A percentile compares a stretch with the other conserved stretches of the same genome.
Evolutionary conservation across 192 early-diverging fungal genomes (phyloP).

Genomic region (Backusella tarrabulga): DNA sequence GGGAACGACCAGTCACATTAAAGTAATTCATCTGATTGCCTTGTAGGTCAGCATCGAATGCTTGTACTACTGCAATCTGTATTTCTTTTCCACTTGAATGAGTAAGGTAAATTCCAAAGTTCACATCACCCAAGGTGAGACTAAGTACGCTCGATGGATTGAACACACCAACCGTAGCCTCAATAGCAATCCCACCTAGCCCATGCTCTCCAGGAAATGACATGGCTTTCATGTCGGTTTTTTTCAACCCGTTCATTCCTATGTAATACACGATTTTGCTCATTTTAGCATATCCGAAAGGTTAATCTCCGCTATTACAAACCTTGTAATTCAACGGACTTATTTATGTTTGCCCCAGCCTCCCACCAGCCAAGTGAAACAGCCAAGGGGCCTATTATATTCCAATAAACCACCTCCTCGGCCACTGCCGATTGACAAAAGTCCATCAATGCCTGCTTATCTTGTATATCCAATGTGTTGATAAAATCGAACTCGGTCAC

Average conservation of each 20-base stretch:
- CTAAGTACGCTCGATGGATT: conserved; percentile 37
- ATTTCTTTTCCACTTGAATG: conserved; percentile 18
- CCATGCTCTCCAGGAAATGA: conserved; percentile 31
- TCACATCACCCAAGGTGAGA: conserved; percentile 30
- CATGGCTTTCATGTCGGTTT: conserved; percentile 25
- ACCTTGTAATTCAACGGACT: conserved; percentile 16
- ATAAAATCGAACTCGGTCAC: conserved; percentile 23
- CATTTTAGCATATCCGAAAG: neutral
- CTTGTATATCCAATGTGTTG: conserved; percentile 12
- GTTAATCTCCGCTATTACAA: neutral
- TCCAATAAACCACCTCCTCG: conserved; percentile 2
- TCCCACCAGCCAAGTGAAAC: conserved; percentile 7
- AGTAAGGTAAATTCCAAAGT: conserved; percentile 37
- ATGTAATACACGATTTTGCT: neutral
- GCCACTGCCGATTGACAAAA: conserved; percentile 23
- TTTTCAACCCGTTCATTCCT: conserved; percentile 38
- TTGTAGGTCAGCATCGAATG: conserved; percentile 19
- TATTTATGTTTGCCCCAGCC: neutral
- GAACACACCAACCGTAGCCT: conserved; percentile 24
- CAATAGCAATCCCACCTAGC: conserved; percentile 25
- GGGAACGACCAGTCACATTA: conserved; percentile 26
- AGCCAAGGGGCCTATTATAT: neutral
- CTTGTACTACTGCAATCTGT: conserved; percentile 32
- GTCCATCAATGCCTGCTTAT: conserved; percentile 11
- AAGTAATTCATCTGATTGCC: conserved; percentile 28